phyloP scores from a whole-genome alignment of 139 green algal species.

The Chlamydomonas sp. region DNA sequence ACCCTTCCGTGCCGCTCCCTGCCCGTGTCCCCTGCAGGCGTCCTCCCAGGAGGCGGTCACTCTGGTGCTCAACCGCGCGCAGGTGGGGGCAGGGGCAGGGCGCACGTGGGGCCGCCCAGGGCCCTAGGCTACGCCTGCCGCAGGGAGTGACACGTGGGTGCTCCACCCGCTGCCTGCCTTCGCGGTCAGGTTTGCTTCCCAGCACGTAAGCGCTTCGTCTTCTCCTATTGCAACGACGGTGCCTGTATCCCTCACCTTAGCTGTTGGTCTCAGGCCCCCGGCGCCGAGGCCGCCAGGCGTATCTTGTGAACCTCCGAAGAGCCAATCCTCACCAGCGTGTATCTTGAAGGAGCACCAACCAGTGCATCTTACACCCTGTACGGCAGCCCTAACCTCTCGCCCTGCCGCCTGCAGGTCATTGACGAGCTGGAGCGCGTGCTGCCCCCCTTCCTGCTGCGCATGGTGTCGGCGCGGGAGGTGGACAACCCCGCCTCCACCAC shows the following conservation, averaged over 20 bases:
- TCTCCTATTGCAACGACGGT: too few relatives aligned
- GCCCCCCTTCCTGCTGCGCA: not conserved
- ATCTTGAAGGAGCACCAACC: not conserved
- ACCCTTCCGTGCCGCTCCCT: not conserved
- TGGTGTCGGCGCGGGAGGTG: not conserved
- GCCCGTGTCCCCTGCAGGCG: not conserved
- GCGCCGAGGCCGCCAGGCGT: not conserved
- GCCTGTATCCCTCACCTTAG: too few relatives aligned
- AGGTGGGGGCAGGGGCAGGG: not conserved
- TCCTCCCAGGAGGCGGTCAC: not conserved
- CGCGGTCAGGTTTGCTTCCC: too few relatives aligned
- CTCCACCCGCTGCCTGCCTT: too few relatives aligned
- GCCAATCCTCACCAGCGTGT: not conserved
- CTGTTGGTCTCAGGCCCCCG: too few relatives aligned
- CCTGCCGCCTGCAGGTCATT: constrained; percentile 8
- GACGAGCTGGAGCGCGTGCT: constrained; percentile 25
- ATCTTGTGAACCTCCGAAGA: too few relatives aligned
- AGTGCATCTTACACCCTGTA: not conserved
- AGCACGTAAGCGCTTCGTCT: too few relatives aligned
- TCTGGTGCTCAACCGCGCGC: constrained; percentile 1
- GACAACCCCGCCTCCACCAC: too few relatives aligned
- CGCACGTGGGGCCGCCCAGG: not conserved
- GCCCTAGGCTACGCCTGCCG: too few relatives aligned
- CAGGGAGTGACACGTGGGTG: not conserved
- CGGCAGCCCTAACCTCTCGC: too few relatives aligned